phyloP scores from a whole-genome alignment of 176 grass and related monocot species.

The Chloris gayana region DNA sequence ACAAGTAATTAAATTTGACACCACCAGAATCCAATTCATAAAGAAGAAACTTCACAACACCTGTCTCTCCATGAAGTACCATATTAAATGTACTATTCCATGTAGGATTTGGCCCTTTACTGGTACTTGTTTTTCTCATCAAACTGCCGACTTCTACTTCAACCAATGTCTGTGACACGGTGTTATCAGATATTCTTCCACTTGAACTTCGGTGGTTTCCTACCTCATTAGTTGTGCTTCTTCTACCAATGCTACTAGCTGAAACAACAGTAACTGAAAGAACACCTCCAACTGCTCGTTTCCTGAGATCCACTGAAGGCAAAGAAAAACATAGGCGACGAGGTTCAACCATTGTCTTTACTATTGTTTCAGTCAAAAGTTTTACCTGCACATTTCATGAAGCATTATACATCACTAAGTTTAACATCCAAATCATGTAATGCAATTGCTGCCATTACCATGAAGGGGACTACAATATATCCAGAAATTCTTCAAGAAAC shows the following conservation, averaged over 20 bases:
- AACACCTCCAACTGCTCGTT: constrained; percentile 72
- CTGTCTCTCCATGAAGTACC: constrained; percentile 86
- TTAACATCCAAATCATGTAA: neutral
- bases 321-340: constrained; percentile 84
- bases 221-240: constrained; percentile 42
- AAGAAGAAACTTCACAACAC: constrained; percentile 83
- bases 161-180: constrained; percentile 55
- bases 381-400: constrained; percentile 68
- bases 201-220: constrained; percentile 42
- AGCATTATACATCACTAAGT: constrained; percentile 20
- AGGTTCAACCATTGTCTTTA: constrained; percentile 88
- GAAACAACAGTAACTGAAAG: constrained; percentile 87
- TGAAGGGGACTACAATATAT: constrained; percentile 22
- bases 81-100: constrained; percentile 90
- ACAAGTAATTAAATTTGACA: constrained; percentile 80
- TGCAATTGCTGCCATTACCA: neutral
- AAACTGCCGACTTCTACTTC: constrained; percentile 92
- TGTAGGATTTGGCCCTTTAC: constrained; percentile 62
- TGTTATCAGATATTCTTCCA: constrained; percentile 36
- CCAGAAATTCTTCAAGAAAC: too few species aligned
- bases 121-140: constrained; percentile 75
- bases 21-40: constrained; percentile 83
- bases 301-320: constrained; percentile 79
- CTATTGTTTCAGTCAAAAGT: constrained; percentile 86
- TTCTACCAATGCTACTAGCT: constrained; percentile 67